Evolutionary conservation across 2,329 filamentous ascomycete species (phyloP), one percentile per base, ranked within the genome.

Genomic region (Sodiomyces alkalinus): DNA sequence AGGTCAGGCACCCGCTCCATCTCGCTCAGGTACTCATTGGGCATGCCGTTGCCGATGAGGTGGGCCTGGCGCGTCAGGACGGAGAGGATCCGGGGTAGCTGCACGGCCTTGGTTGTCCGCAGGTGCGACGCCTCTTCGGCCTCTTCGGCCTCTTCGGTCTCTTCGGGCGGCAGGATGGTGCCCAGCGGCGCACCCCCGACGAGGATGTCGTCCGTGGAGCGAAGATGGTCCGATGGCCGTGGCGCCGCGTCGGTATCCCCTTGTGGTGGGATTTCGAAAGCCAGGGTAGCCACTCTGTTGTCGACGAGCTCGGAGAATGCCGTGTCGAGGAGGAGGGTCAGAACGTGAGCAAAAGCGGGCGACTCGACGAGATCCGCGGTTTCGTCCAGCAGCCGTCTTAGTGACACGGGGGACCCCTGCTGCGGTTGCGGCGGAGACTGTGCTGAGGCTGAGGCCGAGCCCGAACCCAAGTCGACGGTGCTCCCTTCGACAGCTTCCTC

Each of bases 331-430:
- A 94, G 68, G 33, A 81, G 73, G 3, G 79, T 82, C 24, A 94
- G 66, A 19, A 98, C 85, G 44, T 85, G 78, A 1, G 76, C 70
- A 53, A 96, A 96, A 19, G 81, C 71, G 0, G 90, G 90, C 2
- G 90, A 94, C 47, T 98, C 90, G 46, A 96, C 77, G 15, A 98
- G 68, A 48, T 98, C 90, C 21, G 87, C 81, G 2, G 90, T 96
- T 59, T 98, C 90, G 48, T 98, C 87, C 2, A 98, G 69, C 13
- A 98, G 68, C 33, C 80, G 77, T 31, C 87, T 74, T 31, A 98
- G 69, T 2, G 74, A 69, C 6, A 55, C 49, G 8, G 63, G 49
- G n/a, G 66, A 62, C n/a, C n/a, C n/a, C n/a, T n/a, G n/a, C n/a
- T n/a, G n/a, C n/a, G n/a, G n/a, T n/a, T n/a, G n/a, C n/a, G n/a